Percentiles rank a stretch among this genome's conserved stretches.
Evolutionary conservation across 1,284 basidiomycete genomes (phyloP).

Genomic region (Malassezia sp.): DNA sequence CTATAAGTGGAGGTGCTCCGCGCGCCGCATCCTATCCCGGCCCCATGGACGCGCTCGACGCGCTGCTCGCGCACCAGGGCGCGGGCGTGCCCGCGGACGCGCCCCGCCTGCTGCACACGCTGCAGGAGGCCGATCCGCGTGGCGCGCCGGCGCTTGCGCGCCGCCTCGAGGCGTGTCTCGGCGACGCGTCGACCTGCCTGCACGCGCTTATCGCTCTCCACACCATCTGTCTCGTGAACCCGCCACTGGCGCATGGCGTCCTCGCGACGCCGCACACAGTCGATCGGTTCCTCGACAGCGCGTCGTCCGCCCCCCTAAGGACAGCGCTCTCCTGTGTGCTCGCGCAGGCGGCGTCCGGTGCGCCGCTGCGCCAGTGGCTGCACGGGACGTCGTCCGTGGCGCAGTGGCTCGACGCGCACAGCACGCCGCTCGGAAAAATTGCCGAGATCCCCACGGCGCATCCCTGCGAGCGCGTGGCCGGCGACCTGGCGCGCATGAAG

Average conservation of each 20-base stretch:
- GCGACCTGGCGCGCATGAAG: constrained; percentile 12
- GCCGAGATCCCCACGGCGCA: not conserved
- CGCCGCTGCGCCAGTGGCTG: not conserved
- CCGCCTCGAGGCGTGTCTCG: too few relatives aligned
- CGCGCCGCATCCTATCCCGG: too few relatives aligned
- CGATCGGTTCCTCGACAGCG: not conserved
- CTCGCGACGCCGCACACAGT: not conserved
- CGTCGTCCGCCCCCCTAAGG: too few relatives aligned
- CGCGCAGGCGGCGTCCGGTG: not conserved
- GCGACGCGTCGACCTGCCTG: too few relatives aligned
- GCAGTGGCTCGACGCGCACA: not conserved
- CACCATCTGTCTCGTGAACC: constrained; percentile 3
- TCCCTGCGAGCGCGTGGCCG: not conserved
- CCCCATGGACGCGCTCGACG: too few relatives aligned
- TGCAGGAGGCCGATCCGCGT: too few relatives aligned
- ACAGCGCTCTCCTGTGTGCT: too few relatives aligned
- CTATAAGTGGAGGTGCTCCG: too few relatives aligned
- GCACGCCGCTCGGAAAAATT: not conserved
- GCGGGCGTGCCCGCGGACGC: too few relatives aligned
- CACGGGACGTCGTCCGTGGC: not conserved
- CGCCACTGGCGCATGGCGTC: not conserved
- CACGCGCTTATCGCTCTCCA: not conserved
- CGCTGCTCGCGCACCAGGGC: too few relatives aligned
- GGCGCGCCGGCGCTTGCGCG: too few relatives aligned
- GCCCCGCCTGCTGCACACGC: too few relatives aligned